Base-by-base conservation (phyloP, 1,284 basidiomycete species). In the Kwoniella shivajii region DNA sequence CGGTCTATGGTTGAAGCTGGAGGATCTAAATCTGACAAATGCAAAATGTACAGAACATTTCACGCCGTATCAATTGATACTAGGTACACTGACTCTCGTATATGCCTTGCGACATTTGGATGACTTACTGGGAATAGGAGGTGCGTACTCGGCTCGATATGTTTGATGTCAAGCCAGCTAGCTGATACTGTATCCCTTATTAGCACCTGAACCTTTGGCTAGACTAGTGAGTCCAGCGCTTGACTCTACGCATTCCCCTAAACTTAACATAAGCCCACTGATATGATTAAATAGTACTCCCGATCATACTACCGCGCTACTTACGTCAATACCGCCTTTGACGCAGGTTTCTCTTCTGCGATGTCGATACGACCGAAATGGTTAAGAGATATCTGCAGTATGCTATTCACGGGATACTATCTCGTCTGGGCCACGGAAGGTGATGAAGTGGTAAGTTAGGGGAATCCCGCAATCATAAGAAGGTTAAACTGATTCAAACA, bases 241-340 rank as follows among this genome's bases (percentile, higher is more conserved):
- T 2, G 26, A 31, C 5, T 29, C 20, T 36, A 36, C 24, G 3
- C 14, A 10, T 36, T 34, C 34, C n/a, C 42, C 14, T 29, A 1
- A 44, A 16, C 11, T 44, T 14, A 14, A 26, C 7, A 13, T 30
- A 1, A 10, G 18, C 20, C 2, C 11, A 16, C 18, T 20, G 2
- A 50, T 39, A n/a, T 22, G 13, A 18, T 36, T 48, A 22, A 24
- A 4, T 56, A 93, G 90, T 97, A 97, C 73, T 90, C 92, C 1
- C 84, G 89, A 2, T 88, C 90, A 6, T 97, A 94, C 75, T 97
- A 95, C 77, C 87, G 95, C 27, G 94, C 92, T n/a, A 96, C 94
- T 45, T 99, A 94, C 89, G 87, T 99, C 64, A 86, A 80, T 51
- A 94, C 89, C 0, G 94, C 92, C 0, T 82, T 98, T n/a, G 95